A percentile compares a stretch with the other conserved stretches of the same genome.
Evolutionary conservation across 768 basidiomycete genomes (phyloP).

Genomic region (Rhizopogon rudus): DNA sequence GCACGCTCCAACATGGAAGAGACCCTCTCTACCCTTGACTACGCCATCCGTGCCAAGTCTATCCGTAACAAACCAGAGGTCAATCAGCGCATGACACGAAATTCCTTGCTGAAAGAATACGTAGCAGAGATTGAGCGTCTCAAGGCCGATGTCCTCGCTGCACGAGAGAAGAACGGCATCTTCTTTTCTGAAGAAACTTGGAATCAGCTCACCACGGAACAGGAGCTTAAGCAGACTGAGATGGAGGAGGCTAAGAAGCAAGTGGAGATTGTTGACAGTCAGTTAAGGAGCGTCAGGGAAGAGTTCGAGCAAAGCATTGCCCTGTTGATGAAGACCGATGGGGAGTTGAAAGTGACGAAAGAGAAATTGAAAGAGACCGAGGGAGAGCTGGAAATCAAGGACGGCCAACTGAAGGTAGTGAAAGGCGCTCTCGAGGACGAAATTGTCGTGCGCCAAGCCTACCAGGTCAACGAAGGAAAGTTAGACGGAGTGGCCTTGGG

Average conservation of each 20-base stretch:
- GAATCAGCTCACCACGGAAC: slow-evolving; percentile 74
- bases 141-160: slow-evolving; percentile 85
- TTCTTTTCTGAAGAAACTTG: slow-evolving; percentile 91
- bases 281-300: slow-evolving; percentile 73
- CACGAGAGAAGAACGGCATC: slow-evolving; percentile 94
- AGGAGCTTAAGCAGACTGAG: slow-evolving; percentile 72
- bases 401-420: slow-evolving; percentile 53
- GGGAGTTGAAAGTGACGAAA: slow-evolving; percentile 64
- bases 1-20: slow-evolving; percentile 94
- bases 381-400: slow-evolving; percentile 45
- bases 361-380: slow-evolving; percentile 50
- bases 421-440: slow-evolving; percentile 74
- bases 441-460: slow-evolving; percentile 67
- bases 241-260: slow-evolving; percentile 80
- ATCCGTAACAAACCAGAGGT: slow-evolving; percentile 95
- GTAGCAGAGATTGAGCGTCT: slow-evolving; percentile 90
- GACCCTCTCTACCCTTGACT: slow-evolving; percentile 95
- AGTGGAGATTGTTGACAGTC: slow-evolving; percentile 77
- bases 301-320: slow-evolving; percentile 91
- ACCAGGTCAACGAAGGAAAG: slow-evolving; percentile 65
- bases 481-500: slow-evolving; percentile 70
- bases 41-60: slow-evolving; percentile 91
- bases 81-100: slow-evolving; percentile 91
- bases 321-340: slow-evolving; percentile 67
- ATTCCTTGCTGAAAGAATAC: slow-evolving; percentile 90